These are phyloP conservation scores for Castanea crenata DNA, from an alignment of 306 rosid genomes.

Conservation along the genomic window DNA sequence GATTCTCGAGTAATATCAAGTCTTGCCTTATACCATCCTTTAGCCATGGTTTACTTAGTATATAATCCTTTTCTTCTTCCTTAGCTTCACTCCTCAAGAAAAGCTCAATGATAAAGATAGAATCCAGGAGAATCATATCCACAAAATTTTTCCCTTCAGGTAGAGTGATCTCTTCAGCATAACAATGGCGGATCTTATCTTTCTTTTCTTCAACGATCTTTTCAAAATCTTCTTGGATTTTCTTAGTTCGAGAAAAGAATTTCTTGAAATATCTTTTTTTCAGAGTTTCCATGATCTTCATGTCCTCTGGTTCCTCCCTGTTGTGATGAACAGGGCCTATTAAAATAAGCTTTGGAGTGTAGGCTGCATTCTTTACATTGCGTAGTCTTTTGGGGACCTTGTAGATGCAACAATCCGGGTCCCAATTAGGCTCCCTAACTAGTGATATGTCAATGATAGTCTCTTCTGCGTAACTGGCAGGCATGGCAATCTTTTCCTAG, in stretches of 20 bases:
- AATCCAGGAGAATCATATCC: slow-evolving; percentile 12
- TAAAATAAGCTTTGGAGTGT: slow-evolving; percentile 20
- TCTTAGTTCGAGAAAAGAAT: background rate
- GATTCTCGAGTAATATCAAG: slow-evolving; percentile 32
- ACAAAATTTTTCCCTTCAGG: background rate
- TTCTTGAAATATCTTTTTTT: background rate
- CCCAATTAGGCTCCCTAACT: background rate
- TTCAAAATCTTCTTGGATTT: background rate
- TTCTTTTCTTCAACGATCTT: background rate
- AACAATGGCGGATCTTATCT: background rate
- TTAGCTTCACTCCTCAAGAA: background rate
- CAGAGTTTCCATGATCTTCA: background rate
- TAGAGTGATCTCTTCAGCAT: background rate
- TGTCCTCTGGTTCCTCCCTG: background rate
- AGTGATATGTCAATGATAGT: background rate
- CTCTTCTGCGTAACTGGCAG: too few species aligned
- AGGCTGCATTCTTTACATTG: background rate
- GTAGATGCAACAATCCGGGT: background rate
- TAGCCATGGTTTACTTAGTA: slow-evolving; percentile 28
- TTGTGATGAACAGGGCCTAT: slow-evolving; percentile 24
- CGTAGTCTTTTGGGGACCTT: slow-evolving; percentile 18
- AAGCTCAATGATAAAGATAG: slow-evolving; percentile 26
- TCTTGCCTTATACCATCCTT: slow-evolving; percentile 9
- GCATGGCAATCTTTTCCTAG: too few species aligned
- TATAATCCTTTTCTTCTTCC: background rate